These are phyloP conservation scores for Hyaloperonospora brassicae DNA, from an alignment of 352 stramenopile genomes.

Conservation along the genomic window DNA sequence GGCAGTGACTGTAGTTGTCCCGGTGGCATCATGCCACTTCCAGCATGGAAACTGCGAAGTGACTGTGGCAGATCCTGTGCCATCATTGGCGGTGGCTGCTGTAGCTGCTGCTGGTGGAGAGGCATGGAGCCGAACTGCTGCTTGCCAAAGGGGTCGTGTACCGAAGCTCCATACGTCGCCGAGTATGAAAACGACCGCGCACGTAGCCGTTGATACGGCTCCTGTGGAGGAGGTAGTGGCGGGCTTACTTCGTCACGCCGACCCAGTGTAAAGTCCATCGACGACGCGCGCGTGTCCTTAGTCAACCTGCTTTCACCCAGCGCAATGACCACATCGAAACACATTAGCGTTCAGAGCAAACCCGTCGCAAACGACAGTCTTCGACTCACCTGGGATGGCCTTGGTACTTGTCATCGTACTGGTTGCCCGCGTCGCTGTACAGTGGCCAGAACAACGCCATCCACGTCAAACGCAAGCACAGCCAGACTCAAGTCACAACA, in stretches of 20 bases:
- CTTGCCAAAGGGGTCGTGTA: constrained; percentile 44
- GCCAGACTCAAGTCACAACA: not conserved
- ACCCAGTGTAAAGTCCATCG: constrained; percentile 66
- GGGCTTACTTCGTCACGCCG: constrained; percentile 45
- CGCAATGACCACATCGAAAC: constrained; percentile 1
- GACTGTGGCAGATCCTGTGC: constrained; percentile 48
- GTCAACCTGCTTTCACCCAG: constrained; percentile 20
- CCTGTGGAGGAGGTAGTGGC: constrained; percentile 53
- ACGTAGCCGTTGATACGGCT: constrained; percentile 59
- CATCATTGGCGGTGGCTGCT: constrained; percentile 23
- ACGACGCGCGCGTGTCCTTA: constrained; percentile 67
- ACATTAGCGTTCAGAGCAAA: constrained; percentile 4
- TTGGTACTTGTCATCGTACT: constrained; percentile 30
- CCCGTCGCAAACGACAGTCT: not conserved
- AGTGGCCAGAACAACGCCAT: constrained; percentile 1
- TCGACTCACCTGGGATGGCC: constrained; percentile 21
- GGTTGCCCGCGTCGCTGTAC: constrained; percentile 27
- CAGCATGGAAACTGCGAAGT: constrained; percentile 49
- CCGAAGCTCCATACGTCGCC: constrained; percentile 39
- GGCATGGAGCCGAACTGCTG: constrained; percentile 35
- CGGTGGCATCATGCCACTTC: constrained; percentile 34
- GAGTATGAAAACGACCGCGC: constrained; percentile 77
- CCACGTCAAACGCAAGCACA: constrained; percentile 9
- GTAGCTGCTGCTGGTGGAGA: constrained; percentile 42
- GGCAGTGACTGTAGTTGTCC: constrained; percentile 27